These are phyloP conservation scores for Pythium dissimile DNA, from an alignment of 352 stramenopile genomes.

Conservation along the genomic window DNA sequence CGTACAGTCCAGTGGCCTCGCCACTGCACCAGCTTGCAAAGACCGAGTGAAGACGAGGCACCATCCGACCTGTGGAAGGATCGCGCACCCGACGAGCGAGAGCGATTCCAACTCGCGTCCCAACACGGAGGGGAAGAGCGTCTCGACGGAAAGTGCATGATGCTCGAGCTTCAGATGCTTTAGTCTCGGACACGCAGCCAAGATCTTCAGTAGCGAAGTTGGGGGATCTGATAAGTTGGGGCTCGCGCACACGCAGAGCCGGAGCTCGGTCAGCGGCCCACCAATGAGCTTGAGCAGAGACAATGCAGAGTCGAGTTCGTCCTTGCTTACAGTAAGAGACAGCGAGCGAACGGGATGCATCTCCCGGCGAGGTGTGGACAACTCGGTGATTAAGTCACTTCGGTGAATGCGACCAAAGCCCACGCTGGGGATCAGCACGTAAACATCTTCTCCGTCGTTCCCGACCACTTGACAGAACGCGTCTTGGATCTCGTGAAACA, in stretches of 20 bases:
- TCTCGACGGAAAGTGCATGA: neutral
- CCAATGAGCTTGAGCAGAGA: neutral
- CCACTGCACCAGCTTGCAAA: no score
- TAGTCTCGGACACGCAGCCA: neutral
- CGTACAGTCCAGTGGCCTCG: no score
- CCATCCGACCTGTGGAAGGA: no score
- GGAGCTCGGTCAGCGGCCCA: neutral
- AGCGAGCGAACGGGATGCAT: neutral
- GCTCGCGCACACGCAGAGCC: no score
- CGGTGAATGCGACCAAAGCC: neutral
- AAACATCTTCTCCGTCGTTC: neutral
- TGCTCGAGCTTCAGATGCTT: neutral
- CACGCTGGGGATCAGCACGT: neutral
- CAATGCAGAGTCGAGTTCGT: neutral
- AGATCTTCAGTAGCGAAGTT: no score
- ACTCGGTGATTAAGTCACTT: neutral
- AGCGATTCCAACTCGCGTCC: neutral
- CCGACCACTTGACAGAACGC: neutral
- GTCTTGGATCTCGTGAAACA: neutral
- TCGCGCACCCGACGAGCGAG: neutral
- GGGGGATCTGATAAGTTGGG: no score
- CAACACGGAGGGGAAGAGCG: neutral
- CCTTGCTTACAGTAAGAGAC: neutral
- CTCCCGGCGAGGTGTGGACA: neutral
- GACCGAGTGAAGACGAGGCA: no score